These are phyloP conservation scores for Protomyces inundatus DNA, from an alignment of 1,139 yeast genomes.

Conservation along the genomic window DNA sequence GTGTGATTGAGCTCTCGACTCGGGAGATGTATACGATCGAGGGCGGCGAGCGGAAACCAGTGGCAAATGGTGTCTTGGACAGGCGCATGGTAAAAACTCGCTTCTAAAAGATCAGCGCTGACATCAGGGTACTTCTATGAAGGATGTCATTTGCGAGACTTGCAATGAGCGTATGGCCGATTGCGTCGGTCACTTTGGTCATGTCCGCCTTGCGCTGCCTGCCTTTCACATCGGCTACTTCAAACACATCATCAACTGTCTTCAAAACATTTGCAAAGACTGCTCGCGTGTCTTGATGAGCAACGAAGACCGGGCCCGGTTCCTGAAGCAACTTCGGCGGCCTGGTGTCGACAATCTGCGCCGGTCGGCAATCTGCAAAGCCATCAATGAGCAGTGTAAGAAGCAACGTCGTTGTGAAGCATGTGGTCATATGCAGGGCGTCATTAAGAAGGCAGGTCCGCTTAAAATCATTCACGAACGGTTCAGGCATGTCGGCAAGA, in stretches of 20 bases:
- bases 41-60: slow-evolving; percentile 69
- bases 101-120: background rate
- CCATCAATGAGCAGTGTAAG: slow-evolving; percentile 83
- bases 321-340: slow-evolving; percentile 67
- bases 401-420: slow-evolving; percentile 85
- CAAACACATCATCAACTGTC: slow-evolving; percentile 79
- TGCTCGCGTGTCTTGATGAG: slow-evolving; percentile 76
- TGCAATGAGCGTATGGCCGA: slow-evolving; percentile 90
- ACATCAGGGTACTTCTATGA: slow-evolving; percentile 71
- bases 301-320: slow-evolving; percentile 64
- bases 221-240: slow-evolving; percentile 97
- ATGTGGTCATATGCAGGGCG: slow-evolving; percentile 90
- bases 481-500: slow-evolving; percentile 92
- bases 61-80: slow-evolving; percentile 81
- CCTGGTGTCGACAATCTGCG: slow-evolving; percentile 88
- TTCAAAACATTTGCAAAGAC: slow-evolving; percentile 86
- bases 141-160: slow-evolving; percentile 74
- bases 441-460: slow-evolving; percentile 95
- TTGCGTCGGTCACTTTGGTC: slow-evolving; percentile 98
- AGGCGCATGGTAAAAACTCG: slow-evolving; percentile 54
- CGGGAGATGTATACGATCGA: slow-evolving; percentile 88
- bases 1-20: slow-evolving; percentile 88
- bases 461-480: slow-evolving; percentile 92
- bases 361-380: slow-evolving; percentile 81
- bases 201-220: slow-evolving; percentile 84